Evolutionary conservation across 495 filamentous ascomycete species (phyloP).

Genomic region (Aspergillus kassunensis): DNA sequence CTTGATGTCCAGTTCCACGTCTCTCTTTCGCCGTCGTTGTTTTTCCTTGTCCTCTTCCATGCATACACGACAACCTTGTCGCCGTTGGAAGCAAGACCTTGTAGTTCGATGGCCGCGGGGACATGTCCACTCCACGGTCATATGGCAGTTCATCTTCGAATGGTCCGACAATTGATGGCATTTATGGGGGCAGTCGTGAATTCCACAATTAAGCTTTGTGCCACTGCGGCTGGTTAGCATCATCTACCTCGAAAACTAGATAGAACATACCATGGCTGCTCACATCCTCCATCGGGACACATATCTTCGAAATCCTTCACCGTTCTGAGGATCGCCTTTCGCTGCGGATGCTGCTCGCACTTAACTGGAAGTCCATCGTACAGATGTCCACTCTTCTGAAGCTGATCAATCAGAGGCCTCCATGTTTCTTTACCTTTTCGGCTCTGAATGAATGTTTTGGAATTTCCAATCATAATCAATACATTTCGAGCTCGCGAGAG

Average conservation of each 20-base stretch:
- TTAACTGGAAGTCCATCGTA: constrained; percentile 68
- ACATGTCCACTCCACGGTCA: constrained; percentile 47
- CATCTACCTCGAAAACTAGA: not conserved
- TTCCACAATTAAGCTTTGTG: constrained; percentile 54
- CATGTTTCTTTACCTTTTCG: constrained; percentile 58
- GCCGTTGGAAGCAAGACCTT: constrained; percentile 32
- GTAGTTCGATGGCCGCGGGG: constrained; percentile 46
- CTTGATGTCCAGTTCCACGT: constrained; percentile 52
- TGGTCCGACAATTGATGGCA: constrained; percentile 69
- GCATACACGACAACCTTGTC: constrained; percentile 25
- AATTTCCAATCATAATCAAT: constrained; percentile 70
- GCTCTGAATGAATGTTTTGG: constrained; percentile 59
- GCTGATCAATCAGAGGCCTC: constrained; percentile 52
- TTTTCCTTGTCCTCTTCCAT: constrained; percentile 44
- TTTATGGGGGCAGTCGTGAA: constrained; percentile 55
- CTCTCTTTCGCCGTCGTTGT: constrained; percentile 41
- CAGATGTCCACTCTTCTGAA: constrained; percentile 52
- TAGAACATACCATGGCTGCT: constrained; percentile 56
- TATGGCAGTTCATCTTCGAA: constrained; percentile 55
- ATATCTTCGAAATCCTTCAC: constrained; percentile 55
- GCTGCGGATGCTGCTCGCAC: constrained; percentile 63
- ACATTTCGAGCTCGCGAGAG: constrained; percentile 64
- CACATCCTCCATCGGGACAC: constrained; percentile 73
- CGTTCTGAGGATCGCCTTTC: constrained; percentile 37
- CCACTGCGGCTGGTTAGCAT: constrained; percentile 35